Evolutionary conservation across 2,329 filamentous ascomycete genomes (phyloP), one percentile per base, ranked within the genome.

Genomic region (Claviceps humidiphila): DNA sequence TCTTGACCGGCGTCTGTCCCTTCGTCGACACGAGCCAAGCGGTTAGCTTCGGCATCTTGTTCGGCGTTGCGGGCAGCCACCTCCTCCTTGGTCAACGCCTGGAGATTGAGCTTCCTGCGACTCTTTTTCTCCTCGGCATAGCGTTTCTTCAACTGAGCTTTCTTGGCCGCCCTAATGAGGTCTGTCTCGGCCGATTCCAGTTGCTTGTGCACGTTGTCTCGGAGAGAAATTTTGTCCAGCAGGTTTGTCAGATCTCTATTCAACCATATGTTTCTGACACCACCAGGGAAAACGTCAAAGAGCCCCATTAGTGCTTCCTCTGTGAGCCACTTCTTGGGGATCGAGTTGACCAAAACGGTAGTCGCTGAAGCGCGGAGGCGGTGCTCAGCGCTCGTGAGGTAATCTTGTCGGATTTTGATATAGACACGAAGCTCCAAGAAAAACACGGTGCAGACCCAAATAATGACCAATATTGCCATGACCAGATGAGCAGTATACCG

Each of bases 201-300:
- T 52, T 74, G 72, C 43, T 75, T 66, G 47, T 91, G 89, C 14
- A 95, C 71, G 8, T 77, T 70, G 55, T 89, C 81, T 45, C 93
- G 80, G 57, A 81, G 72, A 48, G 87, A 78, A 46, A 97, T 85
- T 64, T 97, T 97, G 55, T 90, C 85, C 47, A 87, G 77, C 11
- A 98, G 76, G 8, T 84, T 77, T 44, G 90, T 87, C 58, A 89
- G 84, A 63, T 98, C 87, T 55, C 91, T 81, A 54, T 96, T 98
- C 60, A 98, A 83, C 90, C 91, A 98, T 47, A 98, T 87, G 59
- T 97, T 97, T 54, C 88, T 81, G 62, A 98, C 85, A 34, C 93
- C 93, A 20, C 93, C 93, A 0, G 93, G 93, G 60, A 96, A 97
- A 1, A 97, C 90, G 64, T 98, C 93, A 61, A 94, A 98, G 0